phyloP scores from a whole-genome alignment of 2,329 filamentous ascomycete genomes.

The Coniella vitis region DNA sequence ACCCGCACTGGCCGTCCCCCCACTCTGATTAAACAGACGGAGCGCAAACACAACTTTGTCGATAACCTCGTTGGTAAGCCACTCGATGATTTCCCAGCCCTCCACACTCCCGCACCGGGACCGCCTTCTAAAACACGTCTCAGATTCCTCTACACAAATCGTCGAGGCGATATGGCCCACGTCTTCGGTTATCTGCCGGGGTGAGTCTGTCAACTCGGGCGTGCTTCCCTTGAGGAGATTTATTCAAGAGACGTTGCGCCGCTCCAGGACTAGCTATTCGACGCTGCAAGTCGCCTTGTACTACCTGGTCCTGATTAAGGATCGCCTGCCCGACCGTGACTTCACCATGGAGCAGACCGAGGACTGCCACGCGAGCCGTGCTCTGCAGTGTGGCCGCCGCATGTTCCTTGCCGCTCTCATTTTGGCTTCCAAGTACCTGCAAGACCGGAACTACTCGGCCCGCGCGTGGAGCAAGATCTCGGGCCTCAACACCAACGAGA shows the following conservation, averaged over 20 bases:
- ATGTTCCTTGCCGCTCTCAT: slow-evolving; percentile 97
- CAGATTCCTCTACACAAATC: slow-evolving; percentile 96
- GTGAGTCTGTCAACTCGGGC: slow-evolving; percentile 64
- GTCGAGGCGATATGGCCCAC: slow-evolving; percentile 96
- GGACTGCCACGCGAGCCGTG: slow-evolving; percentile 64
- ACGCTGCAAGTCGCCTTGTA: slow-evolving; percentile 95
- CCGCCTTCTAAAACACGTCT: slow-evolving; percentile 22
- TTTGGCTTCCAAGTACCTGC: slow-evolving; percentile 93
- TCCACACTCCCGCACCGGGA: slow-evolving; percentile 15
- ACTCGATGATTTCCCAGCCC: slow-evolving; percentile 18
- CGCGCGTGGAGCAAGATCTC: slow-evolving; percentile 99
- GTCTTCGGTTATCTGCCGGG: slow-evolving; percentile 71
- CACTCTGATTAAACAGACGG: slow-evolving; percentile 73
- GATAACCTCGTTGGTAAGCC: slow-evolving; percentile 94
- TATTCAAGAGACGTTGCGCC: slow-evolving; percentile 92
- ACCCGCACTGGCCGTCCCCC: slow-evolving; percentile 60
- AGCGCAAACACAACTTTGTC: slow-evolving; percentile 92
- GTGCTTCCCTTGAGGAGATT: slow-evolving; percentile 89
- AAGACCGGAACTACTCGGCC: slow-evolving; percentile 96
- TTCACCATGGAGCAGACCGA: slow-evolving; percentile 80
- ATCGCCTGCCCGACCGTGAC: slow-evolving; percentile 74
- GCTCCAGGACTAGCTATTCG: slow-evolving; percentile 94
- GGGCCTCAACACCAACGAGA: slow-evolving; percentile 85
- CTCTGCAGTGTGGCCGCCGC: slow-evolving; percentile 88
- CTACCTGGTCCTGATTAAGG: slow-evolving; percentile 90